Conservation (phyloP, 805 yeast species). For the Torulaspora indica region DNA sequence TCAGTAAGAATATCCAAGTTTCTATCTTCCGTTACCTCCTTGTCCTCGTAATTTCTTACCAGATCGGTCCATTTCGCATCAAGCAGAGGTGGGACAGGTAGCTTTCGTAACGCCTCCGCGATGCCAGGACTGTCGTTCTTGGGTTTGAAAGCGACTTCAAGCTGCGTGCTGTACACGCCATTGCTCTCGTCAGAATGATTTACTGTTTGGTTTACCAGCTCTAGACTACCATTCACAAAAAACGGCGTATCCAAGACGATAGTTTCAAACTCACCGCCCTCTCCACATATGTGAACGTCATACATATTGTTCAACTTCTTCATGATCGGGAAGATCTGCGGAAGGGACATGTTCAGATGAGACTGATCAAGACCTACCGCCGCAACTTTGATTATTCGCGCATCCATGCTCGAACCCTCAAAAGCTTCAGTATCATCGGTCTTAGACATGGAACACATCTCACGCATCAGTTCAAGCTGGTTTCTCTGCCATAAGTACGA, state of each 20-base stretch:
- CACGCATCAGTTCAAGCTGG: constrained; percentile 73
- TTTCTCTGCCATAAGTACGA: constrained; percentile 88
- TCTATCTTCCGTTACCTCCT: constrained; percentile 15
- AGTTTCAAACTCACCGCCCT: constrained; percentile 98
- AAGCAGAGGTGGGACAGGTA: constrained; percentile 28
- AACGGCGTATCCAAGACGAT: constrained; percentile 87
- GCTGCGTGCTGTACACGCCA: constrained; percentile 64
- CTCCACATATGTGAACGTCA: constrained; percentile 94
- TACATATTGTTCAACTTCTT: constrained; percentile 53
- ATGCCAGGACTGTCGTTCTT: constrained; percentile 27
- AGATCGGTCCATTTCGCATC: constrained; percentile 23
- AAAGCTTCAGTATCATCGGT: constrained; percentile 15
- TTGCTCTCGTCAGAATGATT: constrained; percentile 45
- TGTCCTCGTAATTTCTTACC: not conserved
- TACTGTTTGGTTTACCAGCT: constrained; percentile 40
- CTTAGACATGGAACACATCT: constrained; percentile 53
- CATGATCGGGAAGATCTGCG: constrained; percentile 56
- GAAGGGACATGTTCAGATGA: constrained; percentile 67
- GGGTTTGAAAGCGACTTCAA: constrained; percentile 49
- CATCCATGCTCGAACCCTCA: constrained; percentile 47
- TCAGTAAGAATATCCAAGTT: not conserved
- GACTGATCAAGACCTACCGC: constrained; percentile 70
- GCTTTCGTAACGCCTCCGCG: constrained; percentile 36
- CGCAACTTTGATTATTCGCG: constrained; percentile 86
- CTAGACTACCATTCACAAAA: constrained; percentile 52